Percentiles rank a stretch among this genome's conserved stretches.
These are phyloP conservation scores for Clitopilus passeckerianus DNA, from an alignment of 768 basidiomycete genomes.

Conservation along the genomic window DNA sequence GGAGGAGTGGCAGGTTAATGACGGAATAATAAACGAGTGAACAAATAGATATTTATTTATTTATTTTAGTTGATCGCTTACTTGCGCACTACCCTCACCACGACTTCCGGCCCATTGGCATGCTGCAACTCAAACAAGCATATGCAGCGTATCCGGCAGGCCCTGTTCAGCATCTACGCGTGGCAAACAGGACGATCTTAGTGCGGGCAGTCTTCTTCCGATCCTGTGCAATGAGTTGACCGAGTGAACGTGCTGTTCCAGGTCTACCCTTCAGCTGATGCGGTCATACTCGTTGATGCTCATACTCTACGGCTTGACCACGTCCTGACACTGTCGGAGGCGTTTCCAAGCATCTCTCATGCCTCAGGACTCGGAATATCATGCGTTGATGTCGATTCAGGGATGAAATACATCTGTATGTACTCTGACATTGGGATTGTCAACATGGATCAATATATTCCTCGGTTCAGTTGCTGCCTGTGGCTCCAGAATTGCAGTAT, in stretches of 20 bases:
- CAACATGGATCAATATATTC: background rate
- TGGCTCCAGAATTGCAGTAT: conserved; percentile 64
- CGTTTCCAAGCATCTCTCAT: conserved; percentile 58
- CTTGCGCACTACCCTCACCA: background rate
- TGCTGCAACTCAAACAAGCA: conserved; percentile 36
- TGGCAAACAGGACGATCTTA: conserved; percentile 51
- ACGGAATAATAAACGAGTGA: background rate
- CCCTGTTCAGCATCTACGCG: conserved; percentile 50
- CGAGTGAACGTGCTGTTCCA: conserved; percentile 22
- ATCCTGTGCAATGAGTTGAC: background rate
- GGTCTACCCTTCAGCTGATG: conserved; percentile 71
- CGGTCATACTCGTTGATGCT: conserved; percentile 71
- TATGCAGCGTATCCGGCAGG: conserved; percentile 47
- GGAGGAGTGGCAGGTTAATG: background rate
- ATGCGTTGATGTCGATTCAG: conserved; percentile 66
- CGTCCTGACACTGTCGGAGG: conserved; percentile 76
- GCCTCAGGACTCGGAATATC: conserved; percentile 38
- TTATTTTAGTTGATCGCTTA: background rate
- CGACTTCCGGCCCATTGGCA: conserved; percentile 12
- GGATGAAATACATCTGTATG: conserved; percentile 73
- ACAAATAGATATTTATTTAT: background rate
- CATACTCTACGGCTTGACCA: conserved; percentile 57
- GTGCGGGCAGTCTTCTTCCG: conserved; percentile 34
- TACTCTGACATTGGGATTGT: background rate
- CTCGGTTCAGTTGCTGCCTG: conserved; percentile 69